Evolutionary conservation across 106 monocot species (phyloP).

Genomic region (Hemerocallis citrina): DNA sequence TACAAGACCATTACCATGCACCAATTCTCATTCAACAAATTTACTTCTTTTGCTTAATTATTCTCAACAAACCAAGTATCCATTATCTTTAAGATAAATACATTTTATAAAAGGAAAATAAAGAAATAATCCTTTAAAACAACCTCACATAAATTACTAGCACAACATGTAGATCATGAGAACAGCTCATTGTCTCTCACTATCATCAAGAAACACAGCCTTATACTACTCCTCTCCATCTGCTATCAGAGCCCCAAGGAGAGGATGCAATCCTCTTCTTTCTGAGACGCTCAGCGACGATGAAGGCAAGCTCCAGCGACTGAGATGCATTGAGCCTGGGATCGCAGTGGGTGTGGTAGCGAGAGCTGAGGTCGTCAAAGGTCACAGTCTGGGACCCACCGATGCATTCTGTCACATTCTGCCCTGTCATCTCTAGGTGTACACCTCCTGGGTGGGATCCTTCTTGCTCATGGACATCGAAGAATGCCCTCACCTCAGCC

Average conservation of each 20-base stretch:
- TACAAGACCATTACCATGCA: too few relatives aligned
- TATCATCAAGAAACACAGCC: neutral
- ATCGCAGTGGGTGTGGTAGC: conserved; percentile 87
- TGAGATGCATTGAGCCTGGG: conserved; percentile 78
- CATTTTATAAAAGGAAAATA: neutral
- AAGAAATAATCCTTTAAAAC: neutral
- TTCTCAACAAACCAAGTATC: neutral
- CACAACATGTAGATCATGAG: neutral
- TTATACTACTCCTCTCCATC: neutral
- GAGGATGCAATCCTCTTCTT: conserved; percentile 52
- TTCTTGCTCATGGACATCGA: conserved; percentile 84
- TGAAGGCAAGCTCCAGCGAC: conserved; percentile 70
- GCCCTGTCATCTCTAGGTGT: conserved; percentile 84
- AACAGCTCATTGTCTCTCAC: too few relatives aligned
- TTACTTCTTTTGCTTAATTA: neutral
- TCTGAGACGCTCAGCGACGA: conserved; percentile 70
- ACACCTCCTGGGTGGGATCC: conserved; percentile 78
- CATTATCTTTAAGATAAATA: neutral
- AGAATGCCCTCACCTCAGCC: conserved; percentile 83
- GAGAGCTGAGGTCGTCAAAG: conserved; percentile 60
- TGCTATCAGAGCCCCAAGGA: conserved; percentile 18
- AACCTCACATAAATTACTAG: neutral
- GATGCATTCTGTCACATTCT: conserved; percentile 84
- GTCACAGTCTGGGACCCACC: conserved; percentile 70
- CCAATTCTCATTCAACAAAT: neutral